Conservation (phyloP, 306 rosid species). For the Vigna trinervia region DNA sequence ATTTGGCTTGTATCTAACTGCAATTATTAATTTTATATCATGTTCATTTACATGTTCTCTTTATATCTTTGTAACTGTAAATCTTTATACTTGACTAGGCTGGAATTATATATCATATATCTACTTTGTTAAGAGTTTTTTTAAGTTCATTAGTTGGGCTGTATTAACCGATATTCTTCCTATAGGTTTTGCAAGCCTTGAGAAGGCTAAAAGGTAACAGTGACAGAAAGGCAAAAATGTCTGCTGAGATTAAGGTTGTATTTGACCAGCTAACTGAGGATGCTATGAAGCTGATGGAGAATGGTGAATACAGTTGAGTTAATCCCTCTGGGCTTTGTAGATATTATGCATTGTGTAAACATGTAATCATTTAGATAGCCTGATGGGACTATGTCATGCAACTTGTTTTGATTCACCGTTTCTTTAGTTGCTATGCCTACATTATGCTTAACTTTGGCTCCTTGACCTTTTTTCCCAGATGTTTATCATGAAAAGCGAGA, state of each 20-base stretch:
- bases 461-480: conserved; percentile 53
- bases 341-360: conserved; percentile 35
- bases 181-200: conserved; percentile 85
- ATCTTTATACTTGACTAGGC: conserved; percentile 3
- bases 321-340: conserved; percentile 28
- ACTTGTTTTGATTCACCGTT: conserved; percentile 27
- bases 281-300: conserved; percentile 90
- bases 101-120: background rate
- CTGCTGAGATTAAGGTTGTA: conserved; percentile 67
- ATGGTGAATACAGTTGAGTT: conserved; percentile 88
- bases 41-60: background rate
- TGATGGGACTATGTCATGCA: conserved; percentile 19
- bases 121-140: conserved; percentile 21
- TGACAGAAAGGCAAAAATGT: conserved; percentile 88
- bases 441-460: conserved; percentile 32
- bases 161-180: conserved; percentile 46
- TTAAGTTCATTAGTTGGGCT: conserved; percentile 31
- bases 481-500: conserved; percentile 90
- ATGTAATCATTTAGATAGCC: conserved; percentile 23
- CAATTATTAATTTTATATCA: conserved; percentile 14
- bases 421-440: background rate
- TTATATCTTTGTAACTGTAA: background rate
- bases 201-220: conserved; percentile 91
- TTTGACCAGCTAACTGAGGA: conserved; percentile 98
- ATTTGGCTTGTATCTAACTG: conserved; percentile 14